Base-by-base conservation (phyloP, 2,329 filamentous ascomycete species). In the Fragosphaeria purpurea region DNA sequence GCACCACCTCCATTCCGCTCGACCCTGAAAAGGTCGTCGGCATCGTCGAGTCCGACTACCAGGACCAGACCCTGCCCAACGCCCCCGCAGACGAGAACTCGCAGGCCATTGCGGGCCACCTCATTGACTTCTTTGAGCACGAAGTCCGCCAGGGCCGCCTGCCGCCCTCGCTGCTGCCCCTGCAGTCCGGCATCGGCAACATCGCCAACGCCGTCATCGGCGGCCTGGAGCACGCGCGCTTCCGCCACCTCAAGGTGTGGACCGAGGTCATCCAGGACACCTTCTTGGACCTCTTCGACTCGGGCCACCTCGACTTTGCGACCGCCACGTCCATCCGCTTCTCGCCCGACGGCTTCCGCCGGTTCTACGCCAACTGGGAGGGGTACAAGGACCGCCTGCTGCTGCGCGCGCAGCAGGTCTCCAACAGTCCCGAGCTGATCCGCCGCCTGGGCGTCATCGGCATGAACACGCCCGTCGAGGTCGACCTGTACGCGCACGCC, bases 401-500 rank as follows among this genome's bases (percentile, higher is more conserved):
- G 51, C 82, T 95, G 45, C 86, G 89, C 55, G 83, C 83, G n/a
- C 88, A 95, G 71, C 80, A 86, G 64, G 86, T 95, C 8, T 90
- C 85, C 62, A 95, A 95, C 76, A 85, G 83, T 3, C 88, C 88
- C 53, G 88, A 95, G 69, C 89, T 95, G 69, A 95, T 95, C 71
- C 81, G 87, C 50, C 80, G 88, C 32, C 74, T 95, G 1, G 88
- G 88, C 54, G 83, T 89, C 58, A 95, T 95, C 60, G 88, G 87
- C 65, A 95, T 95, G 88, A 95, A 95, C 76, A 95, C 88, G 0
- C 88, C 88, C 30, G 87, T 95, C 44, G 89, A 95, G 70, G 88
- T 95, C 12, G 89, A 95, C 69, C 94, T 95, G 62, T 95, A 95
- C 70, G 89, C 88, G 2, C 88, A 95, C 70, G 89, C 89, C 60